Percentiles rank a stretch among this genome's conserved stretches.
Evolutionary conservation across 1,139 yeast genomes (phyloP).

Genomic region (Yarrowia galli): DNA sequence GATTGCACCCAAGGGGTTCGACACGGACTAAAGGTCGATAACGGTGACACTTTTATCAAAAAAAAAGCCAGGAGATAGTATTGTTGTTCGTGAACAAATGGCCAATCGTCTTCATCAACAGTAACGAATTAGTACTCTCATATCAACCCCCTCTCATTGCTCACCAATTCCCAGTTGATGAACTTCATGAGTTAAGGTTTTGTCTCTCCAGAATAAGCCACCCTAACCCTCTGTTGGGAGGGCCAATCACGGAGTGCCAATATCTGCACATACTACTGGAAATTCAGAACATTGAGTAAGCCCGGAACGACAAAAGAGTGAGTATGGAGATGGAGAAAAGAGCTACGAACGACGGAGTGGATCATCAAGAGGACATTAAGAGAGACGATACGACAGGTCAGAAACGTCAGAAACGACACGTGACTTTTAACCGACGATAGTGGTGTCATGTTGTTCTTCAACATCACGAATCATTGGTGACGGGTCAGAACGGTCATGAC

Average conservation of each 20-base stretch:
- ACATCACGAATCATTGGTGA: neutral
- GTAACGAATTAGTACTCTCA: no score
- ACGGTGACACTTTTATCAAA: no score
- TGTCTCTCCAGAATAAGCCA: no score
- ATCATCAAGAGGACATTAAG: neutral
- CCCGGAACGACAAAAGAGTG: constrained; percentile 35
- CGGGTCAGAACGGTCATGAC: neutral
- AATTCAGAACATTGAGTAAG: constrained; percentile 34
- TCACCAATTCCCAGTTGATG: no score
- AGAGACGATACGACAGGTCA: neutral
- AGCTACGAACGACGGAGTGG: neutral
- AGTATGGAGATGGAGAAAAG: constrained; percentile 8
- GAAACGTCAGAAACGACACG: neutral
- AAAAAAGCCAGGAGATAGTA: no score
- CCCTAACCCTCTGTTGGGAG: constrained; percentile 32
- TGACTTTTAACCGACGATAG: neutral
- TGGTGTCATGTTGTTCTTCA: neutral
- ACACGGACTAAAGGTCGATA: no score
- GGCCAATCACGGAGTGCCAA: constrained; percentile 30
- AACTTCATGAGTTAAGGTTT: constrained; percentile 1
- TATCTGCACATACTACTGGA: constrained; percentile 36
- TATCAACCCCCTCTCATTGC: neutral
- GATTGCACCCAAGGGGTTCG: no score
- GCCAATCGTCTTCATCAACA: no score
- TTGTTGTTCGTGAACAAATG: no score